Conservation (phyloP, 139 green algal genomes). For the Haematococcus sp. region DNA sequence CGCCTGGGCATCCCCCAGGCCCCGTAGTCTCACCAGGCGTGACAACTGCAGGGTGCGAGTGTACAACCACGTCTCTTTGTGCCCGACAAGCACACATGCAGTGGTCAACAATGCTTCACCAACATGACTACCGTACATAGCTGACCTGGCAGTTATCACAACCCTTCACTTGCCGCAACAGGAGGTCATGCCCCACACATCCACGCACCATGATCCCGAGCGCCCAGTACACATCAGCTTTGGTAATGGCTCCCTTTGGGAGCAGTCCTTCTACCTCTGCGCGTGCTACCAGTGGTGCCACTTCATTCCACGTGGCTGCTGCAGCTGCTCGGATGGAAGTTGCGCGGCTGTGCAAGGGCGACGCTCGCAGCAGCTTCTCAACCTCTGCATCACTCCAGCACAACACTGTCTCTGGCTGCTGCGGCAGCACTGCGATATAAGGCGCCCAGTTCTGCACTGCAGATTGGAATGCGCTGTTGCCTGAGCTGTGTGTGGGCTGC, state of each 20-base stretch:
- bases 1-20: slow-evolving; percentile 28
- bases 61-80: too few species aligned
- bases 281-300: slow-evolving; percentile 9
- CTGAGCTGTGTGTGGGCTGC: too few species aligned
- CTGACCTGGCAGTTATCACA: too few species aligned
- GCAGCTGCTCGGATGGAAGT: slow-evolving; percentile 7
- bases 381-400: not conserved
- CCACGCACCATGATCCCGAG: slow-evolving; percentile 41
- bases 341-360: slow-evolving; percentile 9
- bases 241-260: not conserved
- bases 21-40: slow-evolving; percentile 56
- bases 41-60: slow-evolving; percentile 64
- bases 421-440: slow-evolving; percentile 12
- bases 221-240: slow-evolving; percentile 32
- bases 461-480: too few species aligned
- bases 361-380: slow-evolving; percentile 17
- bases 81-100: too few species aligned
- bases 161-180: too few species aligned
- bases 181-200: not conserved
- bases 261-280: not conserved
- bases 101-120: too few species aligned
- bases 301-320: slow-evolving; percentile 9
- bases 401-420: not conserved
- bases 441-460: not conserved
- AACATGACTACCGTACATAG: too few species aligned